Evolutionary conservation across 345 rosid genomes (phyloP), one percentile per base, ranked within the genome.

Genomic region (Sonneratia caseolaris): DNA sequence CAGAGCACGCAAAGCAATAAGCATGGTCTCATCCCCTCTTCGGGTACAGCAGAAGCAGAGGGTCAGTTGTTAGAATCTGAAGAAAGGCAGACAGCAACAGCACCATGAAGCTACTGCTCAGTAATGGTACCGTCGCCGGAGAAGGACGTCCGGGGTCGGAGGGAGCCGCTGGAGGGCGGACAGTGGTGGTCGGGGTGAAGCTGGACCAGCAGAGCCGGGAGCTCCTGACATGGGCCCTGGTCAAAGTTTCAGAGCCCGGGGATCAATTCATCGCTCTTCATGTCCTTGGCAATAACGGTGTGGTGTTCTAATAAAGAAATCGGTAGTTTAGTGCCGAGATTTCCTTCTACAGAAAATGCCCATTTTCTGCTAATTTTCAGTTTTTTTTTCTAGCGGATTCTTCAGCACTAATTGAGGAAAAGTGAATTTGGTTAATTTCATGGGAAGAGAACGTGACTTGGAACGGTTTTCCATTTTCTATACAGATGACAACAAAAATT

Each of bases 221-320:
- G 81, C 76, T 92, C 79, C 81, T 95, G 35, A 90, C 99, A 36
- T 95, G 99, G 99, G 83, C 96, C 69, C 76, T 95, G 55, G 93
- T 95, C 75, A 90, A 90, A 81, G 85, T 89, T 24, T 90, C 96
- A 14, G 86, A 87, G 79, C 91, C 99, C 49, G 97, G 96, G 55
- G 97, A 92, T 74, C 84, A 80, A 72, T 90, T 95, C 10, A 70
- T 95, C 75, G 98, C 98, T 70, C 88, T 95, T 80, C 99, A 95
- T 75, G 90, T 95, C 9, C 86, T 95, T 37, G 84, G 80, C 57
- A 72, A 48, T 65, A 73, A 86, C 72, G 94, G 97, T 89, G 71
- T 62, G 48, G 61, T 53, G 22, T 24, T 13, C 1, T 15, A 61
- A 24, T 27, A n/a, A 61, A 61, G 11, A 40, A 40, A 40, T 8